Evolutionary conservation across 2,329 filamentous ascomycete genomes (phyloP), one percentile per base, ranked within the genome.

Genomic region (Pseudogymnoascus sp.): DNA sequence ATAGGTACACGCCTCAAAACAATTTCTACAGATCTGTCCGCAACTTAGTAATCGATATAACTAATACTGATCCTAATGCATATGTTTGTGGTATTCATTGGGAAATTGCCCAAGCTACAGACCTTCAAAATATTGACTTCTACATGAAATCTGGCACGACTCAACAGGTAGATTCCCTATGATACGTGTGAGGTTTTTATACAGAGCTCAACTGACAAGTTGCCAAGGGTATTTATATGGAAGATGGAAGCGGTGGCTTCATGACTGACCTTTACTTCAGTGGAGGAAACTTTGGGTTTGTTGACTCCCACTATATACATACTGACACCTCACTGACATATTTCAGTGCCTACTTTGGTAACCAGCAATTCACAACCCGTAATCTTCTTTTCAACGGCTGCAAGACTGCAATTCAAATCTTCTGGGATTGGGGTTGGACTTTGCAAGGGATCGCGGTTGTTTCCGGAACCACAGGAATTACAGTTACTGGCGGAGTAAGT

Each of bases 211-310:
- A 19, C 19, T 19, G 19, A 19, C 19, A 19, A 19, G 19, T 19
- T 19, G 19, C 19, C 19, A 19, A 19, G 19, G 19, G 19, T 2
- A 84, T 91, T 72, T 90, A 89, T 76, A 90, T 90, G 79, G 89
- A 91, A 71, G 91, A 91, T 70, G 89, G 88, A 61, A 90, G 87
- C 1, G 89, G 89, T 63, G 89, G 89, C 60, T 91, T 90, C 77
- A 89, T 93, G 84, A 82, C 83, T 14, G 89, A 93, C 72, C 79
- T 93, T 28, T 84, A 82, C 66, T 93, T 28, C 84, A 82, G 66
- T 93, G 37, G 37, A 2, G 37, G 37, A 7, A 38, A 38, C 6
- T 38, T 38, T 38, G 37, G 37, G 37, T 38, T 16, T 38, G 19
- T 19, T 19, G 19, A 19, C 19, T 19, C 19, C 19, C 19, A 19